Conservation (phyloP, 441 rosid genomes). For the Mallotus repandus region DNA sequence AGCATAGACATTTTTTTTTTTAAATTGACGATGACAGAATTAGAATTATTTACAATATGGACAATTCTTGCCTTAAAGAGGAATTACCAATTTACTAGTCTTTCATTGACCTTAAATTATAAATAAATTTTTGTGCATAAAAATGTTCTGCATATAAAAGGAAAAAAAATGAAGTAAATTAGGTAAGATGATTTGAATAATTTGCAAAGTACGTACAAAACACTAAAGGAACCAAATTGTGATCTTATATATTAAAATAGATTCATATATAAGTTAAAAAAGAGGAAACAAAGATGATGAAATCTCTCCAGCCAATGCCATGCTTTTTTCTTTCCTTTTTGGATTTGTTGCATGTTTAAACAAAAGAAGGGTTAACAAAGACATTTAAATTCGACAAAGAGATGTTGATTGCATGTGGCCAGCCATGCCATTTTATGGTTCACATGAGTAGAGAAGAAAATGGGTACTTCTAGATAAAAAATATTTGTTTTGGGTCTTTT, state of each 20-base stretch:
- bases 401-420: conserved; percentile 40
- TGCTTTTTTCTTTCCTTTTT: conserved; percentile 13
- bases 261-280: conserved; percentile 13
- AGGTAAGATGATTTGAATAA: conserved; percentile 5
- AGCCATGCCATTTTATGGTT: conserved; percentile 25
- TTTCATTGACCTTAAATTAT: no score
- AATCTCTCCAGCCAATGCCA: conserved; percentile 7
- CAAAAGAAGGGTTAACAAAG: neutral
- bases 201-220: neutral
- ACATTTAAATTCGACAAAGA: neutral
- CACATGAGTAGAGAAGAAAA: conserved; percentile 24
- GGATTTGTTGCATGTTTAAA: conserved; percentile 23
- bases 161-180: conserved; percentile 1
- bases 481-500: neutral
- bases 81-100: no score
- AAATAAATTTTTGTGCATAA: no score
- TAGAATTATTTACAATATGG: no score
- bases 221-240: neutral
- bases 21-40: no score
- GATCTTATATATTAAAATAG: neutral
- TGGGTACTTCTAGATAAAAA: neutral
- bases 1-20: no score
- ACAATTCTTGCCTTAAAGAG: no score
- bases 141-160: neutral
- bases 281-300: conserved; percentile 23